phyloP scores from a whole-genome alignment of 495 filamentous ascomycete genomes.

The Daldinia loculata region DNA sequence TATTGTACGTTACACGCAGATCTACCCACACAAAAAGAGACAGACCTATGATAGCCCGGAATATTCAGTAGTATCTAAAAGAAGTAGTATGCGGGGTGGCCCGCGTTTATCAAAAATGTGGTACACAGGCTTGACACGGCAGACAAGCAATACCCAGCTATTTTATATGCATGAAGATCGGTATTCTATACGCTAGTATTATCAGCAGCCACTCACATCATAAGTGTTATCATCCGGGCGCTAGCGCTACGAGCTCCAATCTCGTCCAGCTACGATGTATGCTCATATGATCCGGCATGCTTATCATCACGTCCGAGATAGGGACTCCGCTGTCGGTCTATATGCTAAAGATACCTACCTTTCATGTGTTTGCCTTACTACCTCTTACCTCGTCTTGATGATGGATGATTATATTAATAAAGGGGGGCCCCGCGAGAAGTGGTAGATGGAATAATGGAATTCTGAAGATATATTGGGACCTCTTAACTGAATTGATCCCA shows the following conservation, averaged over 20 bases:
- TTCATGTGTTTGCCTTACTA: background rate
- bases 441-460: background rate
- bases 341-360: background rate
- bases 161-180: conserved; percentile 30
- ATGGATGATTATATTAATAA: conserved; percentile 18
- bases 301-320: conserved; percentile 32
- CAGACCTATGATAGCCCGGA: conserved; percentile 5
- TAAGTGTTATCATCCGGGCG: conserved; percentile 36
- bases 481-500: background rate
- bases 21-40: conserved; percentile 5
- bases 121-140: conserved; percentile 6
- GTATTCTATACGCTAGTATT: conserved; percentile 40
- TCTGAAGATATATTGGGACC: background rate
- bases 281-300: conserved; percentile 1
- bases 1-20: conserved; percentile 14
- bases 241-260: conserved; percentile 28
- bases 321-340: conserved; percentile 40
- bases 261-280: conserved; percentile 12
- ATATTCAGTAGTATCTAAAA: background rate
- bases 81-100: conserved; percentile 31
- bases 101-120: conserved; percentile 25
- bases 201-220: conserved; percentile 41
- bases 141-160: conserved; percentile 4
- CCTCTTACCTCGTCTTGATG: background rate
- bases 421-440: background rate